Evolutionary conservation across 2,329 filamentous ascomycete species (phyloP).

Genomic region (Ascochyta viciae-villosae): DNA sequence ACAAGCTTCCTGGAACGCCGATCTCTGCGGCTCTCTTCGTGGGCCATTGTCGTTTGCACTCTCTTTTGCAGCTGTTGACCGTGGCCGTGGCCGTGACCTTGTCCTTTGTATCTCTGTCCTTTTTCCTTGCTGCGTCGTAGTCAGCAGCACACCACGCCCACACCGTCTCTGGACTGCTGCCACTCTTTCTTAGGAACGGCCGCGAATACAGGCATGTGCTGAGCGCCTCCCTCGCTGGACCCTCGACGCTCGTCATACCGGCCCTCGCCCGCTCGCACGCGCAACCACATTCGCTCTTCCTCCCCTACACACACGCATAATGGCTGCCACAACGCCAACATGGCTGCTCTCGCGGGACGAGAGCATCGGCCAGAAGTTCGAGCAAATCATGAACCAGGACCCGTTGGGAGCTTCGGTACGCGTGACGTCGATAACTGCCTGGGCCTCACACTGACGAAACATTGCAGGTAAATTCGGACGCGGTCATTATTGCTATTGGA

Average conservation of each 20-base stretch:
- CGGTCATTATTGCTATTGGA: conserved; percentile 79
- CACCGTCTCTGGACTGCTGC: not conserved
- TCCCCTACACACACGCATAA: conserved; percentile 21
- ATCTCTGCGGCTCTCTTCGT: not conserved
- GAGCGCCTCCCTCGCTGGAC: conserved; percentile 21
- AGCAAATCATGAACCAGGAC: conserved; percentile 39
- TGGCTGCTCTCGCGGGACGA: conserved; percentile 36
- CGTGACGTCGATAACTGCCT: not conserved
- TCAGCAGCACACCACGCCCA: not conserved
- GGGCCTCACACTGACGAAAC: conserved; percentile 20
- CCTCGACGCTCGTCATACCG: conserved; percentile 19
- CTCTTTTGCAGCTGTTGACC: conserved; percentile 6
- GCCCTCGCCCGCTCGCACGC: not conserved
- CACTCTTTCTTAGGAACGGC: not conserved
- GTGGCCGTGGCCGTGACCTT: not conserved
- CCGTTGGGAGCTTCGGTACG: conserved; percentile 37
- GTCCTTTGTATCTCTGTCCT: conserved; percentile 5
- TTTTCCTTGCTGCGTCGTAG: conserved; percentile 4
- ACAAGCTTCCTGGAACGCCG: conserved; percentile 19
- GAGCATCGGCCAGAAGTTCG: conserved; percentile 41
- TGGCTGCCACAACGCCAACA: conserved; percentile 26
- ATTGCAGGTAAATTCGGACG: conserved; percentile 61
- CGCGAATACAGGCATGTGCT: conserved; percentile 16
- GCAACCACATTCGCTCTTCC: conserved; percentile 14
- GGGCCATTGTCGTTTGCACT: conserved; percentile 1